Evolutionary conservation across 306 rosid species (phyloP), one percentile per base, ranked within the genome.

Genomic region (Macrotyloma uniflorum): DNA sequence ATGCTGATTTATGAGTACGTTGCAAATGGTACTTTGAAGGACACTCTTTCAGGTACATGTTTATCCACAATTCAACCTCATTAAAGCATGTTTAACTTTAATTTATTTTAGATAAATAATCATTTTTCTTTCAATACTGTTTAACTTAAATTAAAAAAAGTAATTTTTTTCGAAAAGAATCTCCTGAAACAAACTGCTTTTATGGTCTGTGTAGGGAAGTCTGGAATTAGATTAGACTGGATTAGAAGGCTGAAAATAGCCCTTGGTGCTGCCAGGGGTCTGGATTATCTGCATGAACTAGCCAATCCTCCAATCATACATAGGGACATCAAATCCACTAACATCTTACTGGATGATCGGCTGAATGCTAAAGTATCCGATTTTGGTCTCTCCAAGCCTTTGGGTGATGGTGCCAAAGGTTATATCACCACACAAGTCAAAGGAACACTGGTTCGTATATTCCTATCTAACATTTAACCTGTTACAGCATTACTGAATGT

Each of bases 241-340:
- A 78, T 81, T 42, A 88, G 90, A 80, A 88, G 94, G 80, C 84
- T 91, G 14, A 75, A 72, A 79, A 74, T 91, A 63, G 82, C 93
- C 5, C 82, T 87, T 65, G 96, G 92, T 67, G 81, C 93, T n/a
- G 97, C 97, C 0, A 88, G 90, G 81, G 98, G 97, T 2, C 80
- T 93, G 65, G 76, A 91, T 16, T 91, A 91, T 83, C 96, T 91
- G 14, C 98, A 93, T 71, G 97, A 90, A 53, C 90, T 38, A 35
- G 96, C 96, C 15, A 82, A 89, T 43, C 97, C 97, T 59, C 89
- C 97, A 7, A 91, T 90, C 61, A 93, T 90, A 76, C 97, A 93
- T 35, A 84, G 97, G 76, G 97, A 93, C 82, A 78, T 91, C n/a
- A 93, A 93, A 84, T 91, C 98, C 51, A 79, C 82, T 64, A 93